phyloP scores from a whole-genome alignment of 306 rosid genomes.

The Lathyrus aphaca region DNA sequence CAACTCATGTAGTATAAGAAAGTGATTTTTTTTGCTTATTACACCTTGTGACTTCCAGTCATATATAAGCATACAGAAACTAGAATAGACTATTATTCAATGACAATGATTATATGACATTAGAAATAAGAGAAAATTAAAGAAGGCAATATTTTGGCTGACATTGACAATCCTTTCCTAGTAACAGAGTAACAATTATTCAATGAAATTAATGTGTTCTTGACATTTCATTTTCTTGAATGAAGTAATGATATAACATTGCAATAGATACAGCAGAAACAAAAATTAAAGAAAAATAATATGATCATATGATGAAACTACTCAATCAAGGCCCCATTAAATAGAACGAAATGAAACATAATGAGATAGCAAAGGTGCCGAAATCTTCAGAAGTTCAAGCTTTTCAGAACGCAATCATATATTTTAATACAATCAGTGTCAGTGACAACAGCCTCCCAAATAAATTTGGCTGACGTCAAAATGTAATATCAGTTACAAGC shows the following conservation, averaged over 20 bases:
- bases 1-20: neutral
- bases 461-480: constrained; percentile 12
- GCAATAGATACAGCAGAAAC: constrained; percentile 13
- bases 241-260: neutral
- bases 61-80: neutral
- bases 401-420: constrained; percentile 4
- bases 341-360: constrained; percentile 8
- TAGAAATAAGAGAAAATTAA: neutral
- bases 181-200: neutral
- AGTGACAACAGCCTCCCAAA: constrained; percentile 11
- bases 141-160: constrained; percentile 11
- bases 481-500: constrained; percentile 6
- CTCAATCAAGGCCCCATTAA: neutral
- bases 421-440: constrained; percentile 7
- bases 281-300: constrained; percentile 14
- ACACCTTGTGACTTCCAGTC: neutral
- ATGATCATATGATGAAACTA: constrained; percentile 8
- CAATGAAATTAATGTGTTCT: constrained; percentile 11
- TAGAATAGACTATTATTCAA: neutral
- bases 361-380: neutral
- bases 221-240: constrained; percentile 17
- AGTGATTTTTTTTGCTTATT: neutral
- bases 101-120: neutral
- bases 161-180: neutral
- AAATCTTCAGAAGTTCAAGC: constrained; percentile 2